These are phyloP conservation scores for Cryptococcus sp. DNA, from an alignment of 1,284 basidiomycete genomes.

Conservation along the genomic window DNA sequence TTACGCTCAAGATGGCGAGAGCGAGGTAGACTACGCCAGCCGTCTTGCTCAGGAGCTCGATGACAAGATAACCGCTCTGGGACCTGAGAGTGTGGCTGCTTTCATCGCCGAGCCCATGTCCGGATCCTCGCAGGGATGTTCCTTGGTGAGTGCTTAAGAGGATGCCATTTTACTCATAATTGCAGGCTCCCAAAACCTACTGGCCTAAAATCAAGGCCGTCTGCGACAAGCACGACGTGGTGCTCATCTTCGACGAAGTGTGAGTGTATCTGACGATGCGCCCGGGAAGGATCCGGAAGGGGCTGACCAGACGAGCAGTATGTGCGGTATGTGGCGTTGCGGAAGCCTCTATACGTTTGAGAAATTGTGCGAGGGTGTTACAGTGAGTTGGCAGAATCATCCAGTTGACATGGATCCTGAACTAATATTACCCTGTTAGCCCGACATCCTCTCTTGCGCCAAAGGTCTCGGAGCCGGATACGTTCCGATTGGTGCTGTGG, in stretches of 20 bases:
- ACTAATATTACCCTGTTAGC: slow-evolving; percentile 35
- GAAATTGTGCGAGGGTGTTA: slow-evolving; percentile 59
- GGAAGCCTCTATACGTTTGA: slow-evolving; percentile 65
- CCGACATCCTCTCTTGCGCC: slow-evolving; percentile 79
- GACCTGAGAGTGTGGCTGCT: slow-evolving; percentile 67
- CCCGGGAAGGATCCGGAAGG: no score
- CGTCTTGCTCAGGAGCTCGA: slow-evolving; percentile 76
- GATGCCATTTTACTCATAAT: slow-evolving; percentile 9
- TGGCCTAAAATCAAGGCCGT: slow-evolving; percentile 72
- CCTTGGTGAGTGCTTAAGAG: no score
- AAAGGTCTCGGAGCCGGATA: slow-evolving; percentile 88
- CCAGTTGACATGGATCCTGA: no score
- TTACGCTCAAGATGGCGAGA: slow-evolving; percentile 67
- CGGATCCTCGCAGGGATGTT: slow-evolving; percentile 70
- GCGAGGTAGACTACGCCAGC: slow-evolving; percentile 74
- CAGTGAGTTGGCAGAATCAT: no score
- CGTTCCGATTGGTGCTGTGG: slow-evolving; percentile 74
- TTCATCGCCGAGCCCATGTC: slow-evolving; percentile 57
- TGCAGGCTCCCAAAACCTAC: slow-evolving; percentile 44
- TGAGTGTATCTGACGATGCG: no score
- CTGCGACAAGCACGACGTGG: slow-evolving; percentile 75
- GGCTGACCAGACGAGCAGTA: slow-evolving; percentile 31
- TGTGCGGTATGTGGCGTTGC: slow-evolving; percentile 82
- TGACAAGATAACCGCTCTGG: slow-evolving; percentile 75
- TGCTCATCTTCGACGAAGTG: slow-evolving; percentile 82